Evolutionary conservation across 2,329 filamentous ascomycete genomes (phyloP), one percentile per base, ranked within the genome.

Genomic region (Bipolaris gigantea): DNA sequence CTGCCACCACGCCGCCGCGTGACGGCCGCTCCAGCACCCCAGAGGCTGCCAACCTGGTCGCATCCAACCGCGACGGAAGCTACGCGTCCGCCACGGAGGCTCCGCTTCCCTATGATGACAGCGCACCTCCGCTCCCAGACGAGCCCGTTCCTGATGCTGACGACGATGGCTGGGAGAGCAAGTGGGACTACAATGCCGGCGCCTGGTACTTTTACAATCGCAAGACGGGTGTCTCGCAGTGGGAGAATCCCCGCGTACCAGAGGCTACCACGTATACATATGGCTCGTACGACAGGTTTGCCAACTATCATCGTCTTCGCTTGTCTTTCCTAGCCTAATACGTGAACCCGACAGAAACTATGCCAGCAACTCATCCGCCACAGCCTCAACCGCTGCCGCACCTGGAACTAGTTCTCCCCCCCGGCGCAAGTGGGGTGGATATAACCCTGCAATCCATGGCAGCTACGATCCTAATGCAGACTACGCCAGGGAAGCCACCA

Each of bases 391-490:
- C 51, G 59, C 65, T 53, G 70, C 64, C 34, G 67, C 68, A n/a
- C 70, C 71, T 35, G 68, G 66, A 47, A 67, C 70, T 48, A 65
- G 67, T 43, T 66, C 67, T 50, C 67, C 66, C 27, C 71, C 70
- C 21, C 57, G 71, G 71, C 67, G 62, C 62, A 76, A 50, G 77
- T 83, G 19, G 83, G 87, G 88, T 54, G 92, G 93, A 57, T 99
- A 99, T 78, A 96, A 97, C 71, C 94, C 94, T 1, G 89, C 91
- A 21, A 93, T 99, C 41, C 94, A 99, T 73, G 94, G 94, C 64
- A 89, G 92, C 77, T 99, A 97, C 79, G 94, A 99, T 68, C 92
- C 92, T 4, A 94, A 88, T 56, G 93, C 94, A n/a, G 89, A 92
- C 79, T 99, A 99, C 73, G 93, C 94, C 10, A 80, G 56, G 44